Conservation (phyloP, 2,329 filamentous ascomycete species). For the Lasiodiplodia theobromae region DNA sequence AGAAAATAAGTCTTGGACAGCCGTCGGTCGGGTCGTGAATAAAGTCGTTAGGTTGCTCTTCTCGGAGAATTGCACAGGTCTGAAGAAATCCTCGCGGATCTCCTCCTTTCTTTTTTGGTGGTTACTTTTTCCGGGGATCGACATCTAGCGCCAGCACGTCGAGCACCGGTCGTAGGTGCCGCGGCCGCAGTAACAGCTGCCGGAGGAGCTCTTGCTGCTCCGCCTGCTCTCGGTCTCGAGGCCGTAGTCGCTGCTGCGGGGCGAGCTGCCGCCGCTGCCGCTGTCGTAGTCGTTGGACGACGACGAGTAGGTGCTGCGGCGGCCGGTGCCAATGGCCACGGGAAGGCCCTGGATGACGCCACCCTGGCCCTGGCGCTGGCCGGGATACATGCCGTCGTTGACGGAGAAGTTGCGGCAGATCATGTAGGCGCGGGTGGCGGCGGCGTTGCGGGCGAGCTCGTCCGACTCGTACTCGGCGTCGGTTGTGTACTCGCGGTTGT, state of each 20-base stretch:
- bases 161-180: conserved; percentile 33
- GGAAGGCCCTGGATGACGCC: conserved; percentile 66
- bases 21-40: conserved; percentile 22
- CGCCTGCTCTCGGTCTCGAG: conserved; percentile 45
- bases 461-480: conserved; percentile 85
- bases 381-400: conserved; percentile 86
- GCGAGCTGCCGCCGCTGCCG: conserved; percentile 63
- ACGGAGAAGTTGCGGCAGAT: conserved; percentile 97
- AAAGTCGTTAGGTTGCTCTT: conserved; percentile 11
- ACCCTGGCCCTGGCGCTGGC: conserved; percentile 62
- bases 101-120: conserved; percentile 1
- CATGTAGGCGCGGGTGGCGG: conserved; percentile 95
- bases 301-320: conserved; percentile 55
- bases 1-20: conserved; percentile 17
- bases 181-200: conserved; percentile 47
- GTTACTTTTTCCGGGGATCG: neutral
- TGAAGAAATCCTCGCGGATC: conserved; percentile 14
- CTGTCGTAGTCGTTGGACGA: conserved; percentile 57
- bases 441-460: conserved; percentile 85
- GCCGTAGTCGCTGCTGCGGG: conserved; percentile 55
- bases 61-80: conserved; percentile 1
- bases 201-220: conserved; percentile 43
- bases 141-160: conserved; percentile 21
- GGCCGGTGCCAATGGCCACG: conserved; percentile 68
- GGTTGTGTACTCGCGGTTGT: conserved; percentile 95